Percentiles rank a stretch among this genome's conserved stretches.
Conservation (phyloP, 306 rosid genomes). For the Phaseolus lunatus region DNA sequence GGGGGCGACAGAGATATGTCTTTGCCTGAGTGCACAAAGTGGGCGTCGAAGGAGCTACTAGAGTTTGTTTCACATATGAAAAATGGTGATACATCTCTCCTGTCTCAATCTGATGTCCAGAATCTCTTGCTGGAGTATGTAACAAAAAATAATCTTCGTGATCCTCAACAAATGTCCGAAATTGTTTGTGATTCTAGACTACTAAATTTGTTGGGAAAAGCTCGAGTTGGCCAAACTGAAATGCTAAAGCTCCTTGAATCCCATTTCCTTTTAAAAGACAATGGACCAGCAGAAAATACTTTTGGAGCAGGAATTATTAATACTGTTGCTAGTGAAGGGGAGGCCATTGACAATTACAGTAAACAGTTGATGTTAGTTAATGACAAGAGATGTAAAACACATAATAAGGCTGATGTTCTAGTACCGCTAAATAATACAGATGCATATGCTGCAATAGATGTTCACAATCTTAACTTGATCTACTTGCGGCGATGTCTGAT, state of each 20-base stretch:
- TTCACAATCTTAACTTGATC: constrained; percentile 82
- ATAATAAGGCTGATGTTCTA: constrained; percentile 55
- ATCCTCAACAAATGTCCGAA: constrained; percentile 76
- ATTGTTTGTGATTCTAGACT: constrained; percentile 85
- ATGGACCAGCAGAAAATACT: constrained; percentile 45
- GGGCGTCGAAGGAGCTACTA: constrained; percentile 93
- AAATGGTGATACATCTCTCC: constrained; percentile 73
- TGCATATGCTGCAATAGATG: constrained; percentile 81
- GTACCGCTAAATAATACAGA: constrained; percentile 55
- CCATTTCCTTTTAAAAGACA: constrained; percentile 70
- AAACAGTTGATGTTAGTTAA: constrained; percentile 48
- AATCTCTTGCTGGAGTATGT: constrained; percentile 75
- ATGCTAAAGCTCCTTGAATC: constrained; percentile 86
- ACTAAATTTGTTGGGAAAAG: constrained; percentile 74
- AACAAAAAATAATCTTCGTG: constrained; percentile 77
- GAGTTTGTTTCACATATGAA: constrained; percentile 91
- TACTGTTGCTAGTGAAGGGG: constrained; percentile 58
- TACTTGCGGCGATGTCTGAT: constrained; percentile 76
- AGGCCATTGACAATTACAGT: constrained; percentile 53
- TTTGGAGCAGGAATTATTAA: constrained; percentile 52
- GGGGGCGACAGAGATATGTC: constrained; percentile 48
- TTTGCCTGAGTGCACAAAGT: constrained; percentile 57
- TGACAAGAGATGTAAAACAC: constrained; percentile 66
- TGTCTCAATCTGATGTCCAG: constrained; percentile 77
- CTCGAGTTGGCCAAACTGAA: constrained; percentile 74